Conservation (phyloP, 345 rosid species). For the Corymbia maculata region DNA sequence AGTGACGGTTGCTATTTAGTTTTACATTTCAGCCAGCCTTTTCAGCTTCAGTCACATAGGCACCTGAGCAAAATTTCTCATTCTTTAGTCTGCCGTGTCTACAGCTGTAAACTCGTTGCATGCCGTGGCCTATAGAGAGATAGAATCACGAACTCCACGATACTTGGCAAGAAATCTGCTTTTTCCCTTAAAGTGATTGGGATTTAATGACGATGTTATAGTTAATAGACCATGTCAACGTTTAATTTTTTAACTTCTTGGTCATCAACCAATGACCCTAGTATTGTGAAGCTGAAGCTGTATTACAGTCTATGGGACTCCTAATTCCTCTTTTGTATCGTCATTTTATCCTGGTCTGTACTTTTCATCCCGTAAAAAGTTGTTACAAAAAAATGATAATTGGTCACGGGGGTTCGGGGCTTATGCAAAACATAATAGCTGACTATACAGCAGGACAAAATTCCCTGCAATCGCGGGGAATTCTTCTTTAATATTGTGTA, state of each 20-base stretch:
- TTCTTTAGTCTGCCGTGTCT: not conserved
- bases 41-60: not conserved
- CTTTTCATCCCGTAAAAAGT: not conserved
- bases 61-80: not conserved
- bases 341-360: not conserved
- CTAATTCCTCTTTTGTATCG: not conserved
- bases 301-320: not conserved
- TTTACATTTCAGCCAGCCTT: not conserved
- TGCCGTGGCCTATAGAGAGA: not conserved
- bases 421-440: not conserved
- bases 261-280: not conserved
- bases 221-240: not conserved
- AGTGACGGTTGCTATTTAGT: conserved; percentile 8
- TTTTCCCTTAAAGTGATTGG: not conserved
- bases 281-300: not conserved
- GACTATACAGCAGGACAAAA: not conserved
- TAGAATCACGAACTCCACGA: not conserved
- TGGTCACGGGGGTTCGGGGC: not conserved
- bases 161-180: not conserved
- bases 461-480: not conserved
- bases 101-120: not conserved
- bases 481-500: not conserved
- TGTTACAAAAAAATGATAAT: not conserved
- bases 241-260: not conserved
- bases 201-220: not conserved